Base-by-base conservation (phyloP, 2,329 filamentous ascomycete species). In the Thielaviopsis musarum region DNA sequence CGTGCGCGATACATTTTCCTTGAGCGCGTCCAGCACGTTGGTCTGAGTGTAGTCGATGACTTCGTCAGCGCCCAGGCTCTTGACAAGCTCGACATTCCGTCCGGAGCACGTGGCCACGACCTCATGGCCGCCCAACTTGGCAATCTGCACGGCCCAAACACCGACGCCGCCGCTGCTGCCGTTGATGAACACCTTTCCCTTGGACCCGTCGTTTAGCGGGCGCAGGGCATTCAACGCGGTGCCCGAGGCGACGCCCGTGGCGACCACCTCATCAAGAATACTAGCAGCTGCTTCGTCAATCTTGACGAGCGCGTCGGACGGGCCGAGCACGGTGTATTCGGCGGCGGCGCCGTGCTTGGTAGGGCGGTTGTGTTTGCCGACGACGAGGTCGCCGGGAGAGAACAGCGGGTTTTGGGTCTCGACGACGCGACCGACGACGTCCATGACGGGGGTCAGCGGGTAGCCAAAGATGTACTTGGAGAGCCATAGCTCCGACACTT, bases 101-200 rank as follows among this genome's bases (percentile, higher is more conserved):
- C 75, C 76, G 17, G 82, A 85, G 65, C 83, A 86, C 1, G 77
- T 76, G 0, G 75, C 74, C 0, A 79, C 81, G 17, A 87, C 83
- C 59, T 78, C 73, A 59, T 79, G 83, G 0, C 82, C 83, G 3
- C 82, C 64, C 0, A 73, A 70, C 65, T 86, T 86, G 7, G 81
- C 83, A 24, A 86, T 75, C 66, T 87, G 84, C 54, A 87, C 80
- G 0, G 74, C 77, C 62, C 76, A 84, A 0, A 77, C 74, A 1
- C 84, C 84, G 1, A 75, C 77, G 0, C 83, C 84, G 1, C 84
- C 84, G 0, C 77, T 81, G 0, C 82, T 81, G 5, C 81, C 82
- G 61, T 85, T 85, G 66, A 87, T 77, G 61, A 86, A 81, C 13
- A 87, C 73, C 64, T 74, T 77, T 74, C n/a, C 80, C 80, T 3